Conservation (phyloP, 208 protist species). For the Trypanosoma mega region DNA sequence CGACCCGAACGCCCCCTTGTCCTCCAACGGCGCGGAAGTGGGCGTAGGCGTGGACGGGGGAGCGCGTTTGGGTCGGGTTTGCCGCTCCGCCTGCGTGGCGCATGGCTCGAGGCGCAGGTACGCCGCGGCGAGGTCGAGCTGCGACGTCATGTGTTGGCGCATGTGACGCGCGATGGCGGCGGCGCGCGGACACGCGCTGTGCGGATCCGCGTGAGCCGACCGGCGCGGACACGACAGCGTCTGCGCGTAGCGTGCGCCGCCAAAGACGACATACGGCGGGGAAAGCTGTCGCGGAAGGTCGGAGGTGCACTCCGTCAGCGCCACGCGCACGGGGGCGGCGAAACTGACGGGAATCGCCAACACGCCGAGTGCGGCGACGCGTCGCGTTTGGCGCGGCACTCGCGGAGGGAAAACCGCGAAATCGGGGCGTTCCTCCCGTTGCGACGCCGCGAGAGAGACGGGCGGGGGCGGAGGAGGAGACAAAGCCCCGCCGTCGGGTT, state of each 20-base stretch:
- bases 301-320: conserved; percentile 23
- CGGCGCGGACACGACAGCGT: conserved; percentile 11
- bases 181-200: conserved; percentile 16
- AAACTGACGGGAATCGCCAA: conserved; percentile 30
- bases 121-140: conserved; percentile 69
- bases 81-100: no score
- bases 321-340: conserved; percentile 18
- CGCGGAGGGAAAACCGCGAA: no score
- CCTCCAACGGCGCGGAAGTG: neutral
- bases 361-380: conserved; percentile 28
- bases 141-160: conserved; percentile 58
- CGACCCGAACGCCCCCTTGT: conserved; percentile 11
- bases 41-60: no score
- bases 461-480: no score
- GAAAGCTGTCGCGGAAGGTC: conserved; percentile 37
- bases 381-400: neutral
- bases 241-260: conserved; percentile 71
- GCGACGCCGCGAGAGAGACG: no score
- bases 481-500: no score
- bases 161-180: conserved; percentile 27
- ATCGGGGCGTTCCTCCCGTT: no score
- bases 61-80: no score
- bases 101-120: conserved; percentile 51
- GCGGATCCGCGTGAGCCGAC: neutral
- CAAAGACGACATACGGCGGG: conserved; percentile 75